Evolutionary conservation across 441 rosid species (phyloP), one percentile per base, ranked within the genome.

Genomic region (Erodium moschatum): DNA sequence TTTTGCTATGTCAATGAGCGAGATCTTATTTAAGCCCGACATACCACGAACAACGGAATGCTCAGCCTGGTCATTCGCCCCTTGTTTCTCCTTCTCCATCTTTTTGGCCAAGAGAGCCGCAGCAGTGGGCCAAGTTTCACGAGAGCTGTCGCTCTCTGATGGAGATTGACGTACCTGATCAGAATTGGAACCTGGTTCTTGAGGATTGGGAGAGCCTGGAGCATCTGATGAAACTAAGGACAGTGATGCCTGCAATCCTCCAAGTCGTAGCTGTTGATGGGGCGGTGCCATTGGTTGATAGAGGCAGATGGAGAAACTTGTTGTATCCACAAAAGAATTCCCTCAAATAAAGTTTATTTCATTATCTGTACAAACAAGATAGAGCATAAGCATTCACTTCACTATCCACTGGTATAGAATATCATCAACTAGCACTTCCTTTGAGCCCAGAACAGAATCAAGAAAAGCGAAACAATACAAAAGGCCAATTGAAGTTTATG

Each of bases 1-100:
- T 52, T 52, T 52, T 16, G 60, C 60, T 52, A 52, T 52, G 60
- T 52, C 60, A 52, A 52, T 52, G 60, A 52, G 60, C 7, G 60
- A 15, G 20, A 52, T 52, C 60, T 52, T 52, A 52, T 52, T n/a
- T 0, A 18, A 16, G 19, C 60, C 21, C 5, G 60, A 52, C 60
- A 16, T 52, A 52, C 60, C 20, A 18, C 19, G 21, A 52, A 52
- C 60, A 52, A 52, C 60, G 16, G 60, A 52, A 52, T 52, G 60
- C 19, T 52, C 60, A 6, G 60, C 60, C 60, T 15, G 60, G 1
- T 52, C 60, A 16, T 52, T 52, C 20, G 16, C 60, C 60, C 21
- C 60, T 52, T 52, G 20, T 16, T 16, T 52, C 60, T 52, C 60
- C 60, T 15, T 52, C 18, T 16, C 60, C 60, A 52, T 5, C 19